Evolutionary conservation across 257 asterid species (phyloP).

Genomic region (Ophiorrhiza pumila): DNA sequence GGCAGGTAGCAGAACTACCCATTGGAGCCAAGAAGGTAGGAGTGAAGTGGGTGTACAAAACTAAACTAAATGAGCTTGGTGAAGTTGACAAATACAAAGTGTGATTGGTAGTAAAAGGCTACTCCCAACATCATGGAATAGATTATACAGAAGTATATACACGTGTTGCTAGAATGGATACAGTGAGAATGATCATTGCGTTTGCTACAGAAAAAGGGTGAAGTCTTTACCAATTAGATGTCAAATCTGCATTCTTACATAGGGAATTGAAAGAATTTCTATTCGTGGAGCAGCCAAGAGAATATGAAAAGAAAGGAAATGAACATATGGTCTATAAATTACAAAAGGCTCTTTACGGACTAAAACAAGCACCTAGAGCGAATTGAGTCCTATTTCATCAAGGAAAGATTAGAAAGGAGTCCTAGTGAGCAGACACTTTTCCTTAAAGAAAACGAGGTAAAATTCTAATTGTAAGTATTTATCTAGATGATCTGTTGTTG

Average conservation of each 20-base stretch:
- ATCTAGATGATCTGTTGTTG: background rate
- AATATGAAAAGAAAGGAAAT: background rate
- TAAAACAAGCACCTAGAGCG: no score
- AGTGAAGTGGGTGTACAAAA: background rate
- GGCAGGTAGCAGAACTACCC: background rate
- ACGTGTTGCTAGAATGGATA: background rate
- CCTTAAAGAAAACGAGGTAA: background rate
- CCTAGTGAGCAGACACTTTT: background rate
- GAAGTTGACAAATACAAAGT: background rate
- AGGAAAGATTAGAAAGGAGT: background rate
- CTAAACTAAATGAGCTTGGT: background rate
- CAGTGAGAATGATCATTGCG: background rate
- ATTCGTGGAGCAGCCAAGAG: background rate
- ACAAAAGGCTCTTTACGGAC: no score
- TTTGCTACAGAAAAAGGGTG: background rate
- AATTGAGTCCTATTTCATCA: background rate
- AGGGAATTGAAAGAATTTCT: background rate
- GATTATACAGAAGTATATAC: background rate
- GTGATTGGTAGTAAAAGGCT: no score
- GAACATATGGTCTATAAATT: conserved; percentile 2
- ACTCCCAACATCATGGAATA: background rate
- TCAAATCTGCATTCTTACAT: background rate
- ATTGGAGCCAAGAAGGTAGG: background rate
- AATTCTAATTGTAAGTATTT: background rate
- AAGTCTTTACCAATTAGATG: background rate